Base-by-base conservation (phyloP, 805 yeast genomes). In the Pichia sporocuriosa region DNA sequence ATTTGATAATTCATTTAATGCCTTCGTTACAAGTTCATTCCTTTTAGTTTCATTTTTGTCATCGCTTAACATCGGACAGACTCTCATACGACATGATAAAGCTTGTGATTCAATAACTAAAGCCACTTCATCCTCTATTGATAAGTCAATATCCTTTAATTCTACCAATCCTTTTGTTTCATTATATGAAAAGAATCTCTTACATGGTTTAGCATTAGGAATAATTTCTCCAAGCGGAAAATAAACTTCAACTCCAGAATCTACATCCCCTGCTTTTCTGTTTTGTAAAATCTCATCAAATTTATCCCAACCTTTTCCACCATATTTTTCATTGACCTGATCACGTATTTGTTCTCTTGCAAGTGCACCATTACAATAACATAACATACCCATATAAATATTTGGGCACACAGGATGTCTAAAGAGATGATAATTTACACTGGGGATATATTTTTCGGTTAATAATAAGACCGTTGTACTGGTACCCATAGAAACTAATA, bases 201-300 rank as follows among this genome's bases (percentile, higher is more conserved):
- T 74, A 48, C 80, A 84, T 0, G 88, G 75, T 21, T 73, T 63
- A 2, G 81, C 82, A 59, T 82, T 84, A 13, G 97, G 97, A 19
- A 87, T 85, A 49, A 88, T 88, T 58, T 88, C 97, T n/a, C 93
- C 87, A 4, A 83, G 62, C 11, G 95, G 94, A 66, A 89, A 88
- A 59, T 84, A 88, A 37, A 85, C 72, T 0, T 95, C 96, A 23
- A 88, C 59, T 3, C 36, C 32, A 42, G 54, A 53, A 46, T 70
- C 65, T 37, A 67, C 57, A 19, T 62, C 55, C 39, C 54, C 20
- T 28, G 45, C 3, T 62, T 62, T 37, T 45, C 47, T 4, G 62
- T 54, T 13, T 35, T 73, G 73, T 43, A 81, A 57, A 3, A 82
- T 62, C 35, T 70, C 68, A 54, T 81, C 73, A 52, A 84, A 84